Conservation (phyloP, 2,329 filamentous ascomycete genomes). For the Clonostachys sp. region DNA sequence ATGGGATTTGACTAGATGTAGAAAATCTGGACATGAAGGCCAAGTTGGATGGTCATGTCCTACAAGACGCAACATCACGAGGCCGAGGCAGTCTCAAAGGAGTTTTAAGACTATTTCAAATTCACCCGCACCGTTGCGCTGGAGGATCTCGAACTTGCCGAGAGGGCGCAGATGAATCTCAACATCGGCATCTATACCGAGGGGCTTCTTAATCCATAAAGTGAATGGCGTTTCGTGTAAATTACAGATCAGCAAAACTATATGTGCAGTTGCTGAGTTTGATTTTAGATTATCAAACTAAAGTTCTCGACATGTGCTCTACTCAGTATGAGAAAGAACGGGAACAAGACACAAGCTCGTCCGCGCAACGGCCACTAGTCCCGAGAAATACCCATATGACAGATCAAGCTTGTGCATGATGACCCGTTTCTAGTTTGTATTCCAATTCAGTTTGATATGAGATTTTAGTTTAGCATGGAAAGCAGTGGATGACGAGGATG, state of each 20-base stretch:
- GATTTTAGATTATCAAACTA: background rate
- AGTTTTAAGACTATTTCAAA: background rate
- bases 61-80: constrained; percentile 9
- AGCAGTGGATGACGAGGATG: no score
- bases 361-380: no score
- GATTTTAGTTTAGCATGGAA: no score
- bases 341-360: background rate
- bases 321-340: background rate
- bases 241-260: background rate
- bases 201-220: background rate
- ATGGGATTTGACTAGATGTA: constrained; percentile 33
- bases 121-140: background rate
- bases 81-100: background rate
- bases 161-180: background rate
- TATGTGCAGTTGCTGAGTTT: background rate
- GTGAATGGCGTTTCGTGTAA: background rate
- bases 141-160: background rate
- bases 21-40: constrained; percentile 8
- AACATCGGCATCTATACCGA: background rate
- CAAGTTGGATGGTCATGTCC: constrained; percentile 11
- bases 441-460: no score
- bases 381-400: no score
- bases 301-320: background rate
- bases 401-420: no score
- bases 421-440: no score